A percentile compares a stretch with the other conserved stretches of the same genome.
Conservation (phyloP, 169 alveolate species). For the Miamiensis avidus region DNA sequence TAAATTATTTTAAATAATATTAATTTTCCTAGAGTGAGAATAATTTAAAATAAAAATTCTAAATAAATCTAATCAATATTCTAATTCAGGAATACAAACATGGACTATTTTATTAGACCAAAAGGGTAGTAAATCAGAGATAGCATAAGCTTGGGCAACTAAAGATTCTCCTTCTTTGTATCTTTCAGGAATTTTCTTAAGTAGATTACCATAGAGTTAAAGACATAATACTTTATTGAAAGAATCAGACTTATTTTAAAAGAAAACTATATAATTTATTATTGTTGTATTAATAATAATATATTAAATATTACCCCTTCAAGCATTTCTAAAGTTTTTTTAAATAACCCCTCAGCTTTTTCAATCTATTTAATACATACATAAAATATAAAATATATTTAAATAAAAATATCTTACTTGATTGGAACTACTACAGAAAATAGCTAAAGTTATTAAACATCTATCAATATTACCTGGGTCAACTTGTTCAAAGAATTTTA, state of each 20-base stretch:
- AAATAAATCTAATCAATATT: neutral
- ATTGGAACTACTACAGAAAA: conserved; percentile 30
- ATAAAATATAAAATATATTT: neutral
- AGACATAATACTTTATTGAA: conserved; percentile 36
- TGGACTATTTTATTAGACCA: conserved; percentile 19
- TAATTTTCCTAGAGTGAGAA: no score
- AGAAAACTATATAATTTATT: no score
- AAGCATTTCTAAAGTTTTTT: conserved; percentile 36
- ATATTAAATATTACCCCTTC: conserved; percentile 14
- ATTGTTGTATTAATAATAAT: no score
- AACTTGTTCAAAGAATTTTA: conserved; percentile 26
- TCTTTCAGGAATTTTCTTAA: conserved; percentile 33
- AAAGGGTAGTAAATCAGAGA: conserved; percentile 13
- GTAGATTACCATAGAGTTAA: conserved; percentile 30
- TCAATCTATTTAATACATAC: conserved; percentile 14
- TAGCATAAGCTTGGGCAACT: conserved; percentile 14
- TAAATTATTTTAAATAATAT: no score
- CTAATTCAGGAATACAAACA: conserved; percentile 16
- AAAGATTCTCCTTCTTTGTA: conserved; percentile 33
- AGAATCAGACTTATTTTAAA: conserved; percentile 13
- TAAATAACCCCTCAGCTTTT: conserved; percentile 39
- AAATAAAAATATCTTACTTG: conserved; percentile 1
- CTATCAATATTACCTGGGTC: conserved; percentile 46
- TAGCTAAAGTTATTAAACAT: conserved; percentile 33
- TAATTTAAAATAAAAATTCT: no score